Base-by-base conservation (phyloP, 2,329 filamentous ascomycete species). In the Nothomitra cinnamomea region DNA sequence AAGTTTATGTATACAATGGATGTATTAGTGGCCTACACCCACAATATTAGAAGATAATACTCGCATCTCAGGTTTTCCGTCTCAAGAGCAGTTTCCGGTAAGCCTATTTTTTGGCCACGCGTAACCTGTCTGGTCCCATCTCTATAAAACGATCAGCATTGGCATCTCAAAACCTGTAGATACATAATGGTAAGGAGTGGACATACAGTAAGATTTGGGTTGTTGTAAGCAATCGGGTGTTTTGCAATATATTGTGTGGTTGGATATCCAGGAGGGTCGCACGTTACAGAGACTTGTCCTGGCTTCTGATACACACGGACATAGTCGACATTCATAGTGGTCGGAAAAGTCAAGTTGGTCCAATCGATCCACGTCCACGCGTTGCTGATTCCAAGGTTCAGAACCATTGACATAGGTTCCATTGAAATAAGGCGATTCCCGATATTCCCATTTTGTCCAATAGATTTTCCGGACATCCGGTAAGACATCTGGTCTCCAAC, bases 361-460 rank as follows among this genome's bases (percentile, higher is more conserved):
- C 66, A 69, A 51, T 74, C 64, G 48, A 77, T 72, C 56, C 65
- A 63, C 1, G 69, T 69, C 73, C 74, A 78, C 7, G 68, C 65
- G 41, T 70, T 64, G 54, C 71, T 74, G 51, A 77, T 67, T 1
- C 74, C 74, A 2, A 78, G 61, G 56, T 78, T 77, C 10, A 78
- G 63, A 41, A 77, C 65, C 54, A 77, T 64, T 6, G 70, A 70
- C 73, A 78, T 73, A 0, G 75, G 75, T 59, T 78, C 75, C 58
- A 74, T 66, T 0, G 70, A 68, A 13, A 77, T 65, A 22, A 72
- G 66, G 32, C 74, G 66, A 3, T 71, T 66, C 28, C 66, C 66
- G 24, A 76, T 64, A 57, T 77, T 78, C 38, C 75, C 75, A 54
- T 77, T 77, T 0, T 69, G 70, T 2, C 75, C 72, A 49, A 77